Base-by-base conservation (phyloP, 2,329 filamentous ascomycete species). In the Colletotrichum salicis region DNA sequence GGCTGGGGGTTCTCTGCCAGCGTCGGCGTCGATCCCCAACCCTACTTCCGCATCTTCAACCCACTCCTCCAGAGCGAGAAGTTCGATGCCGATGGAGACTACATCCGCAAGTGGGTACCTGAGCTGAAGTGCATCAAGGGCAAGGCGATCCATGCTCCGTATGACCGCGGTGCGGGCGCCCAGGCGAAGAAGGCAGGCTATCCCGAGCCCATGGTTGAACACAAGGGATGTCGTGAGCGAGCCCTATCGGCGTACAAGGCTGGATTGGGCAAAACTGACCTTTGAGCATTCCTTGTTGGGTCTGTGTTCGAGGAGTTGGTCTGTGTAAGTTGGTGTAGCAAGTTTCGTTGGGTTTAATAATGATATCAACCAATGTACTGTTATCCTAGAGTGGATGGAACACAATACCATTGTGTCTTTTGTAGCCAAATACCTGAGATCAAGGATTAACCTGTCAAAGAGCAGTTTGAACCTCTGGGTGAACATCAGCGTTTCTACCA, bases 41-140 rank as follows among this genome's bases (percentile, higher is more conserved):
- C 95, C 0, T 97, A 97, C 79, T 97, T 97, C 74, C 88, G 94
- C 7, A 93, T 97, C 63, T 97, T 97, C 82, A 97, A 97, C 77
- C 95, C 95, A 0, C 79, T 94, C 56, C 82, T 94, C 22, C 95
- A 97, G 84, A 94, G 92, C 76, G 93, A 96, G 85, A 95, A 93
- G 81, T 97, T 97, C 76, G 95, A 97, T 78, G 84, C 88, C 0
- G 85, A 92, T 0, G 95, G 94, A 0, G 89, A 90, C 19, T 97
- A 96, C 79, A 97, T 97, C 67, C 87, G 93, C 48, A 90, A 89
- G 71, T 97, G 94, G 94, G 86, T 97, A 10, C 91, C 91, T 0
- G 95, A 97, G 82, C 82, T 97, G 72, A 85, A 82, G 31, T 86
- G 81, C 0, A 81, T 96, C 3, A 79, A 88, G 76, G 91, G 89